A percentile compares a stretch with the other conserved stretches of the same genome.
phyloP scores from a whole-genome alignment of 352 stramenopile genomes.

The Pythium utonaiense region DNA sequence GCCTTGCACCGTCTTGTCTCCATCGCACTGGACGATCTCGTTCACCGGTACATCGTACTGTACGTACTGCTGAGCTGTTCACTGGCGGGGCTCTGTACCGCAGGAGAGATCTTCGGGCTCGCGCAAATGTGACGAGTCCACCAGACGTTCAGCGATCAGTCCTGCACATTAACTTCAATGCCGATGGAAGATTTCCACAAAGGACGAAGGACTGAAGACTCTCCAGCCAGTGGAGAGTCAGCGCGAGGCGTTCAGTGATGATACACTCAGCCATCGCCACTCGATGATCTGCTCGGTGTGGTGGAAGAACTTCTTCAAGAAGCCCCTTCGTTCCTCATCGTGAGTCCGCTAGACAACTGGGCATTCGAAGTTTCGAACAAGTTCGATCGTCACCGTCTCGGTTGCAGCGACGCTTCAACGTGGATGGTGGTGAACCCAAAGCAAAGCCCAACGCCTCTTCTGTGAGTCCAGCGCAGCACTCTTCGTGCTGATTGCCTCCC shows the following conservation, averaged over 20 bases:
- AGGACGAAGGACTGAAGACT: not conserved
- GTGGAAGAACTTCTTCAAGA: not conserved
- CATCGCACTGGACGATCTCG: not conserved
- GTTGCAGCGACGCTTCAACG: not conserved
- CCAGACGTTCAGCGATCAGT: too few species aligned
- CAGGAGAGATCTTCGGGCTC: not conserved
- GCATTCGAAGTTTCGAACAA: too few species aligned
- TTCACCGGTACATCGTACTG: not conserved
- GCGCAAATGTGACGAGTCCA: not conserved
- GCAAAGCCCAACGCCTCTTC: too few species aligned
- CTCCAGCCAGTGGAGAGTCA: too few species aligned
- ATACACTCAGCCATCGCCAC: not conserved
- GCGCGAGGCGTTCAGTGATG: not conserved
- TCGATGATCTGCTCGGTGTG: not conserved
- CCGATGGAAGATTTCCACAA: too few species aligned
- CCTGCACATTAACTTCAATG: too few species aligned
- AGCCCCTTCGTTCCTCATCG: too few species aligned
- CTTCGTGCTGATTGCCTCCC: too few species aligned
- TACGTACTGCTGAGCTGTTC: not conserved
- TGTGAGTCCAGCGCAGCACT: too few species aligned
- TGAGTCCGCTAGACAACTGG: too few species aligned
- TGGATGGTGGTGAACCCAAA: slow-evolving; percentile 1
- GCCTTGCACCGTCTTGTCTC: not conserved
- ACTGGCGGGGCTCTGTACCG: not conserved
- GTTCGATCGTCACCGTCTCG: too few species aligned